These are phyloP conservation scores for Aspergillus ruber DNA, from an alignment of 2,329 filamentous ascomycete species.

Conservation along the genomic window DNA sequence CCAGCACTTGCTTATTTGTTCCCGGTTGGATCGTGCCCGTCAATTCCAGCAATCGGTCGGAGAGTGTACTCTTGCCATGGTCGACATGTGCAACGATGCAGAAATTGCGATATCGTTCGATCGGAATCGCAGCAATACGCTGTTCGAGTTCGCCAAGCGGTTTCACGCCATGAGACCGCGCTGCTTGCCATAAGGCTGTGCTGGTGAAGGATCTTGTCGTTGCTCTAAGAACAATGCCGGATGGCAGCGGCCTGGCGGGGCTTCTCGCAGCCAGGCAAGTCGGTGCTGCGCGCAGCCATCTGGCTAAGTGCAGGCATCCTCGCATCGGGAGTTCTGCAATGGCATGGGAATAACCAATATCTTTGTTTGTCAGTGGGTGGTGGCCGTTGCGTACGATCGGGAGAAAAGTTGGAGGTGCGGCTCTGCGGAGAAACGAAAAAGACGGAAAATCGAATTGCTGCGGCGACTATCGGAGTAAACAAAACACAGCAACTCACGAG, in stretches of 20 bases:
- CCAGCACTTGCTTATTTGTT: constrained; percentile 87
- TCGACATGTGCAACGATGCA: constrained; percentile 99
- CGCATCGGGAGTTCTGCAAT: constrained; percentile 37
- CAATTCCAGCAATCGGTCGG: constrained; percentile 83
- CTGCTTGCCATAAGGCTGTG: constrained; percentile 18
- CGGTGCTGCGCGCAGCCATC: constrained; percentile 39
- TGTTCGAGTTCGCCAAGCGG: constrained; percentile 50
- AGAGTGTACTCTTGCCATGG: constrained; percentile 95
- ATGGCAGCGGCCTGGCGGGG: constrained; percentile 21
- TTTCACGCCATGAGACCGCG: constrained; percentile 17
- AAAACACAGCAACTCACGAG: constrained; percentile 15
- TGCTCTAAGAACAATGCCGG: constrained; percentile 13
- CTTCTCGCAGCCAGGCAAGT: constrained; percentile 24
- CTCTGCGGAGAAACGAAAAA: constrained; percentile 27
- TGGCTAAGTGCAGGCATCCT: constrained; percentile 42
- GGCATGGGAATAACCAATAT: constrained; percentile 19
- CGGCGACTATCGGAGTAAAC: constrained; percentile 34
- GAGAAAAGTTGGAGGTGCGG: constrained; percentile 11
- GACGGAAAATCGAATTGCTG: constrained; percentile 23
- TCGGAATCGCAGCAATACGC: constrained; percentile 47
- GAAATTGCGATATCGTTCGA: constrained; percentile 70
- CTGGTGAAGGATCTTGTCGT: constrained; percentile 25
- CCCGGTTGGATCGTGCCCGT: constrained; percentile 87
- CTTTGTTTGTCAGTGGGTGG: background rate
- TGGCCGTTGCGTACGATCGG: background rate